Conservation (phyloP, 768 basidiomycete genomes). For the Naganishia randhawae region DNA sequence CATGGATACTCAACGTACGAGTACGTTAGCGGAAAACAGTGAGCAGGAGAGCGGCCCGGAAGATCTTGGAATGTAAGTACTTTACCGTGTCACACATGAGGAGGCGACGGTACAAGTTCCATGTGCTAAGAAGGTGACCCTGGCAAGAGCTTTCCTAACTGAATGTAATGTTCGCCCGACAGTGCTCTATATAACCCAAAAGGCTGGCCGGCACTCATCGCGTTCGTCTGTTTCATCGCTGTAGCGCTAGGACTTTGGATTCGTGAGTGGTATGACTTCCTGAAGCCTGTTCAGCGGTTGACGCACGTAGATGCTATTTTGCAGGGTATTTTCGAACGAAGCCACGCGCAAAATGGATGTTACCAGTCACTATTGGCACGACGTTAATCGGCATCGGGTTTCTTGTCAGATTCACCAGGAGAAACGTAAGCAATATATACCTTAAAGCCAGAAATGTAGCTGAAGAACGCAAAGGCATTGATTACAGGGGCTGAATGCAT, state of each 20-base stretch:
- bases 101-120: too few relatives aligned
- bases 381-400: conserved; percentile 35
- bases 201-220: conserved; percentile 29
- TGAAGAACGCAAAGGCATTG: background rate
- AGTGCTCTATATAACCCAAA: conserved; percentile 37
- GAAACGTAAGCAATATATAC: conserved; percentile 19
- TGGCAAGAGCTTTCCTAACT: background rate
- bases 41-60: too few relatives aligned
- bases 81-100: too few relatives aligned
- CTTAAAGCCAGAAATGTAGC: background rate
- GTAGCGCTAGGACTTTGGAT: conserved; percentile 30
- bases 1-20: too few relatives aligned
- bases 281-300: background rate
- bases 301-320: background rate
- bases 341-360: conserved; percentile 32
- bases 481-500: conserved; percentile 26
- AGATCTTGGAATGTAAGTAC: too few relatives aligned
- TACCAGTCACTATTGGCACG: conserved; percentile 29
- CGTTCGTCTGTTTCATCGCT: conserved; percentile 26
- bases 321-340: conserved; percentile 31
- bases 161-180: background rate
- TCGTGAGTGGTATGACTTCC: conserved; percentile 20
- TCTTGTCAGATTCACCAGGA: conserved; percentile 26
- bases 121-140: too few relatives aligned
- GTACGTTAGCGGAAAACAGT: too few relatives aligned